Evolutionary conservation across 179 eudicot genomes (phyloP).

Genomic region (Corrigiola litoralis): DNA sequence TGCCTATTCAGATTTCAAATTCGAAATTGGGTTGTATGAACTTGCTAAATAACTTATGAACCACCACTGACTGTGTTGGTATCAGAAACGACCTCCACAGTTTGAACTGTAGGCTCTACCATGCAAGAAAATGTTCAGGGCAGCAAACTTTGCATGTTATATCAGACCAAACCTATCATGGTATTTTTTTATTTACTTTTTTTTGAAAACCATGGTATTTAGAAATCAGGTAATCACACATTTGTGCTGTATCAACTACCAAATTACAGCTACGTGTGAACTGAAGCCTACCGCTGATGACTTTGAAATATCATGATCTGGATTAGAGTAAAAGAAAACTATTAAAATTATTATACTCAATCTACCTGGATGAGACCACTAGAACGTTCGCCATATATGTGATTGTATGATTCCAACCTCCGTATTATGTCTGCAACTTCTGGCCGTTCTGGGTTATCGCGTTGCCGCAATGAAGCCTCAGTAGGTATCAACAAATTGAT

Average conservation of each 20-base stretch:
- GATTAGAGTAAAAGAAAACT: background rate
- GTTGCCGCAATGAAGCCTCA: constrained; percentile 48
- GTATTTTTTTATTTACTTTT: no score
- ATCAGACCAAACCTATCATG: no score
- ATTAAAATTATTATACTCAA: background rate
- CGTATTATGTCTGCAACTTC: constrained; percentile 14
- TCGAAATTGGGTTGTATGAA: background rate
- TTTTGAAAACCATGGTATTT: no score
- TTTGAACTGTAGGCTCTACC: no score
- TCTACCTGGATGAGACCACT: constrained; percentile 68
- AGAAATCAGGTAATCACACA: no score
- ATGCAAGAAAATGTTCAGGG: no score
- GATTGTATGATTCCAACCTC: constrained; percentile 70
- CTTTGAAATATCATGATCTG: background rate
- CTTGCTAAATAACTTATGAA: background rate
- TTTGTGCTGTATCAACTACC: no score
- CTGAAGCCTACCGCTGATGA: background rate
- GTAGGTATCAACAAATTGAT: constrained; percentile 77
- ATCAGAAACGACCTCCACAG: no score
- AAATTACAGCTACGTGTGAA: no score
- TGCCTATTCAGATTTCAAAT: background rate
- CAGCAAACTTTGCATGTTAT: no score
- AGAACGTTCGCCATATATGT: constrained; percentile 54
- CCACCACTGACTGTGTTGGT: background rate
- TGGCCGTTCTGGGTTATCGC: constrained; percentile 38